These are phyloP conservation scores for Marasmius oreades DNA, from an alignment of 1,284 basidiomycete genomes.

Conservation along the genomic window DNA sequence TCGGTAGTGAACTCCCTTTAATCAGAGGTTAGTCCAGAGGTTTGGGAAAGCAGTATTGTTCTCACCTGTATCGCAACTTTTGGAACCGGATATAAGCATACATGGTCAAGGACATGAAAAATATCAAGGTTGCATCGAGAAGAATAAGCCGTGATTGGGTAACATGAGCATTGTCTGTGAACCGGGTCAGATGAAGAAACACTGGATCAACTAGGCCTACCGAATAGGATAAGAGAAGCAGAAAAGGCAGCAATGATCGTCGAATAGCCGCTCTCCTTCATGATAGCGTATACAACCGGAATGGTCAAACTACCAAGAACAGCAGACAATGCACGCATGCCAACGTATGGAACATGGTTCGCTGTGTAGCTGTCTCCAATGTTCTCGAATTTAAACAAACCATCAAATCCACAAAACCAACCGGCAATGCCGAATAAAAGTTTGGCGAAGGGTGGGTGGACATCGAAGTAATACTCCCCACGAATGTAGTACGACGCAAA, in stretches of 20 bases:
- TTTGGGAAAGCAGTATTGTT: background rate
- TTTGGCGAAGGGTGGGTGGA: conserved; percentile 96
- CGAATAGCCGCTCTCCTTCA: conserved; percentile 97
- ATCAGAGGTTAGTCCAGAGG: conserved; percentile 11
- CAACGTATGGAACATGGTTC: conserved; percentile 89
- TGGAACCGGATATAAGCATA: conserved; percentile 96
- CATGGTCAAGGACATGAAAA: conserved; percentile 94
- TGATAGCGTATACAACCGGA: conserved; percentile 91
- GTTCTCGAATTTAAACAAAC: conserved; percentile 89
- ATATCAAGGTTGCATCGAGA: conserved; percentile 90
- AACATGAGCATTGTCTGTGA: conserved; percentile 91
- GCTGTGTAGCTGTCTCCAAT: conserved; percentile 93
- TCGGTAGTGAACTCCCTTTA: conserved; percentile 76
- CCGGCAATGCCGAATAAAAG: conserved; percentile 89
- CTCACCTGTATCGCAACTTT: conserved; percentile 87
- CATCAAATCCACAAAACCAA: conserved; percentile 96
- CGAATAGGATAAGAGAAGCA: conserved; percentile 82
- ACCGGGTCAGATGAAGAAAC: background rate
- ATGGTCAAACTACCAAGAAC: conserved; percentile 88
- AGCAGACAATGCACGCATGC: conserved; percentile 90
- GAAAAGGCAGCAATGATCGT: conserved; percentile 87
- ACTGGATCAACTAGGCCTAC: conserved; percentile 41
- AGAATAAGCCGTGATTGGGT: conserved; percentile 95
- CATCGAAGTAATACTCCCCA: conserved; percentile 98
- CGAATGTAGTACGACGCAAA: conserved; percentile 91